These are phyloP conservation scores for Mycena vitilis DNA, from an alignment of 768 basidiomycete genomes.

Conservation along the genomic window DNA sequence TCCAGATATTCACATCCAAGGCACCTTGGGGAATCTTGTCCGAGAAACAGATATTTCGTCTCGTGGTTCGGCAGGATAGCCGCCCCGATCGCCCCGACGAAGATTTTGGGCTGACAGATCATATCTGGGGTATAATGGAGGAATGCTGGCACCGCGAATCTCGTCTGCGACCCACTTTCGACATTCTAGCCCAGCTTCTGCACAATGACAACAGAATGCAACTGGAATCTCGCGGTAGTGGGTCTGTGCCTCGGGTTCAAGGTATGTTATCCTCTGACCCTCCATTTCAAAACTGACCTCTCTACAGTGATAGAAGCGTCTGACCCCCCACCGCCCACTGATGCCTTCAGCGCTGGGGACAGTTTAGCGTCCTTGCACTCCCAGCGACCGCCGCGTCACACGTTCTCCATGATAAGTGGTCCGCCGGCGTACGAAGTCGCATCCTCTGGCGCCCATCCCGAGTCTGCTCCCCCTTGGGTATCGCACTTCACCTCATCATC, in stretches of 20 bases:
- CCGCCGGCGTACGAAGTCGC: slow-evolving; percentile 33
- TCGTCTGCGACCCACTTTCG: slow-evolving; percentile 41
- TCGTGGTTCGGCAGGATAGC: slow-evolving; percentile 41
- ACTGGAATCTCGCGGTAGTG: slow-evolving; percentile 7
- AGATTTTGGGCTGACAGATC: slow-evolving; percentile 36
- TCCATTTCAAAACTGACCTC: slow-evolving; percentile 3
- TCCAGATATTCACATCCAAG: slow-evolving; percentile 40
- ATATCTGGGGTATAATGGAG: slow-evolving; percentile 42
- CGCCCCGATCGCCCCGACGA: slow-evolving; percentile 44
- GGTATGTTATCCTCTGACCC: not conserved
- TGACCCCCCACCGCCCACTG: not conserved
- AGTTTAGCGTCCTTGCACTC: slow-evolving; percentile 23
- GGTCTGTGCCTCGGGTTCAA: slow-evolving; percentile 20
- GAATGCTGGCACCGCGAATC: slow-evolving; percentile 42
- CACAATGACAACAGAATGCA: slow-evolving; percentile 13
- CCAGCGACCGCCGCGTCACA: slow-evolving; percentile 10
- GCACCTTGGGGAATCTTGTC: slow-evolving; percentile 42
- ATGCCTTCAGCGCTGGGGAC: slow-evolving; percentile 11
- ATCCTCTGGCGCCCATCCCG: slow-evolving; percentile 11
- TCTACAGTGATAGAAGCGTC: slow-evolving; percentile 8
- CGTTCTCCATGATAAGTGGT: slow-evolving; percentile 27
- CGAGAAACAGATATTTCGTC: slow-evolving; percentile 42
- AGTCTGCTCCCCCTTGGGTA: slow-evolving; percentile 24
- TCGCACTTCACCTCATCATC: slow-evolving; percentile 13
- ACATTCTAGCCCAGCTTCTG: slow-evolving; percentile 36